Evolutionary conservation across 345 rosid genomes (phyloP), one percentile per base, ranked within the genome.

Genomic region (Streptanthus diversifolius): DNA sequence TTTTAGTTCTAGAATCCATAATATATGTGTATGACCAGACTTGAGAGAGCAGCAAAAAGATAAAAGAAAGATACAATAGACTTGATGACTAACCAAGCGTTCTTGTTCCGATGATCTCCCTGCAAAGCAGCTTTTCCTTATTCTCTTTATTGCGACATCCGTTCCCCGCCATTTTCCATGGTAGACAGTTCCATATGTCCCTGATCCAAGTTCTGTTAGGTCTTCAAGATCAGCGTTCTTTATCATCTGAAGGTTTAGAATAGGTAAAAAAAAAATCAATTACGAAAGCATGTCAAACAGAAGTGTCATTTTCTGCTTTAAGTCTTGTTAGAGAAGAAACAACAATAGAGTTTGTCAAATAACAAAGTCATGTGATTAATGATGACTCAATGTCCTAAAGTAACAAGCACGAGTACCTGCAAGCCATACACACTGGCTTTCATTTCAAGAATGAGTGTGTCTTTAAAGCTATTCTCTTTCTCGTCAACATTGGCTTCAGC

Each of bases 131-230:
- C 88, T 84, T 64, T 79, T 84, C 48, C 83, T 84, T 30, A 88
- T 84, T 76, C 88, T 82, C 83, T 88, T 88, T 61, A 88, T 86
- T 3, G 90, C 93, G 61, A 88, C 90, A 88, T 88, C 93, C 2
- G 93, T 77, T 43, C 93, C 93, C 19, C 93, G 78, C 90, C 93
- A 88, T 79, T 79, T 84, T 47, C 93, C 93, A 75, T 88, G 93
- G 63, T 80, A 88, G 59, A 88, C 93, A 39, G 93, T 85, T 54
- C 93, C 93, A 79, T 80, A 88, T 5, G 93, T 88, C 52, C 90
- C 90, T 22, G 93, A 84, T 62, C 93, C 93, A 17, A 88, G 57
- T 73, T 85, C 90, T 51, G 71, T 80, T 33, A 81, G 73, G 66
- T 88, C 93, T 82, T 88, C 93, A 62, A 88, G 90, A 72, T 88